These are phyloP conservation scores for Mimosa pudica DNA, from an alignment of 306 rosid genomes.

Conservation along the genomic window DNA sequence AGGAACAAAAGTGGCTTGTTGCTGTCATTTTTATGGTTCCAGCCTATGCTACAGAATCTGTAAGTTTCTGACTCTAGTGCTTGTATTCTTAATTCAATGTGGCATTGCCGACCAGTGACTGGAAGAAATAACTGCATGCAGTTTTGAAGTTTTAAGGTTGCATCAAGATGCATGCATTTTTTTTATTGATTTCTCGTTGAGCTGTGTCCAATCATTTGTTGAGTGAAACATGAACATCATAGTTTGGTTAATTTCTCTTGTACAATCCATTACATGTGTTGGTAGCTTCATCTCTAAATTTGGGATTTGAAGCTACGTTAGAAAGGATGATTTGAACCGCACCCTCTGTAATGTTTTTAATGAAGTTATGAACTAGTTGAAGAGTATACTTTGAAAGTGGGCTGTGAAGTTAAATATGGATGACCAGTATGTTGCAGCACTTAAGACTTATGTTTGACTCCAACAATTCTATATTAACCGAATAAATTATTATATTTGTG, in stretches of 20 bases:
- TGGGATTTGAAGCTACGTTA: background rate
- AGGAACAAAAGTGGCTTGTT: constrained; percentile 95
- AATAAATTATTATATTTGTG: constrained; percentile 17
- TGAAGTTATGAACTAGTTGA: background rate
- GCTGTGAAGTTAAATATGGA: background rate
- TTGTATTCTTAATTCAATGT: constrained; percentile 15
- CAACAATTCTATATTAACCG: background rate
- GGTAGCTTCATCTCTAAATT: background rate
- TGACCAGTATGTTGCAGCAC: constrained; percentile 10
- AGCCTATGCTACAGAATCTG: constrained; percentile 78
- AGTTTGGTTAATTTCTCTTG: background rate
- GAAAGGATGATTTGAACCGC: background rate
- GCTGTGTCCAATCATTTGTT: background rate
- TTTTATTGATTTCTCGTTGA: background rate
- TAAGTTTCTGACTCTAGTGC: constrained; percentile 50
- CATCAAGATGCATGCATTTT: constrained; percentile 11
- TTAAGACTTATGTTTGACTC: constrained; percentile 23
- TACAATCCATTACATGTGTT: constrained; percentile 7
- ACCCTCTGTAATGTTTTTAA: background rate
- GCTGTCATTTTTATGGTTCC: constrained; percentile 80
- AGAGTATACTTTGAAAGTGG: background rate
- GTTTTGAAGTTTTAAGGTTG: background rate
- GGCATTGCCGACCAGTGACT: background rate
- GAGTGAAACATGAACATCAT: background rate
- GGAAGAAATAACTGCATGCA: background rate